Evolutionary conservation across 495 filamentous ascomycete species (phyloP), one percentile per base, ranked within the genome.

Genomic region (Penicillium flavigenum): DNA sequence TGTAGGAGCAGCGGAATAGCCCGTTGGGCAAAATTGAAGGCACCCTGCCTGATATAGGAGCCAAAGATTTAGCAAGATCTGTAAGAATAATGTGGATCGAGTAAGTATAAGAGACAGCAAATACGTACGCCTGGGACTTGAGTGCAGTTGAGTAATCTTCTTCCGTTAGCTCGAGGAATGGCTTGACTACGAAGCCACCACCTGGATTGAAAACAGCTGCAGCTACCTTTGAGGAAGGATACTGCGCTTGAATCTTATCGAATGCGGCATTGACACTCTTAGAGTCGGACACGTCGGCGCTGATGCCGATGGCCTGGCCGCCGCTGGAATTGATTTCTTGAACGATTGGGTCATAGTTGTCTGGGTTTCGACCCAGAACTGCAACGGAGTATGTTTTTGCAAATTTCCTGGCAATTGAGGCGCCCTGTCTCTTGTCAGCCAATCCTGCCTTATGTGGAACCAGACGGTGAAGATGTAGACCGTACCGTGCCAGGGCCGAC

Each of bases 121-220:
- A 44, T 38, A 78, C 82, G 46, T 77, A 91, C 87, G 79, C 83
- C 63, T 87, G 88, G 20, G 78, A 75, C 9, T 77, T 66, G 39
- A 83, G 81, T 3, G 82, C 78, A 3, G 51, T 61, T 12, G 81
- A 67, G 59, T 90, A 88, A 26, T 94, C 89, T 19, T 84, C 81
- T 39, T 81, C 71, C 0, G 72, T 84, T 46, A 89, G 54, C 58
- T 96, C 91, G 17, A 96, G 73, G 65, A 97, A 96, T 3, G 91
- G 89, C 76, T 93, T 94, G 38, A 81, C 76, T 6, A 84, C 75
- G 57, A 90, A 88, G 2, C 83, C 80, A 29, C 82, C 86, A 4
- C 80, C 81, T n/a, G 86, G 85, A 66, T 97, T 96, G 68, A 89
- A 96, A 5, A 98, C 74, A 0, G 91, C 91, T 0, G 89, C 92